Evolutionary conservation across 129 eudicot species (phyloP), one percentile per base, ranked within the genome.

Genomic region (Flaveria trinervia): DNA sequence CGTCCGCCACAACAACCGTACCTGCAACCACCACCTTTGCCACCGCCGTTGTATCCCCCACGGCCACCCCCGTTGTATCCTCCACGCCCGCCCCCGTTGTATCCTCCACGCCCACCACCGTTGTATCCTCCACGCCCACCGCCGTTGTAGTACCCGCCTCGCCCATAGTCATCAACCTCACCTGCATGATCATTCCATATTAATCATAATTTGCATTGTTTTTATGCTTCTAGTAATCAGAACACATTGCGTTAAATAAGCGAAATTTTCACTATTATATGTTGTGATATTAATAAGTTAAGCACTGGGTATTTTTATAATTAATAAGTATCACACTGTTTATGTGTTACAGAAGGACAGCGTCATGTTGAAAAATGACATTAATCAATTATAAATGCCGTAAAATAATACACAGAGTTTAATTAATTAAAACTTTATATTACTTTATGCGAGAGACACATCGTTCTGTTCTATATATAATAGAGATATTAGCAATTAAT

Each of bases 1-100:
- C 72, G 57, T 72, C 78, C 67, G 49, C 78, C 69, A 41, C 61
- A 36, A 4, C 80, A 64, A 39, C 81, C 74, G 9, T 57, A 20
- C 22, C 6, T 22, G 46, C 26, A 10, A 7, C 26, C 14, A 26
- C 50, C 22, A 7, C 33, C 33, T 28, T 28, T 28, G 33, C 33
- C 33, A 28, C 33, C 33, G 3, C 33, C 33, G 33, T 28, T 28
- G 33, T 28, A 28, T 28, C 33, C 33, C 33, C 33, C 33, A 0
- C 48, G 13, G 0, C 82, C 71, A 26, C 76, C 82, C 17, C 75
- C 68, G 15, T 74, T 72, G 9, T 65, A 1, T 5, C 80, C 80
- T 12, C 64, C 71, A 30, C 41, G 70, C 12, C 76, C 71, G 17
- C 82, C 71, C 0, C 69, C 76, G 5, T 45, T 57, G 9, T 65